Base-by-base conservation (phyloP, 768 basidiomycete species). In the Termitomyces sp. region DNA sequence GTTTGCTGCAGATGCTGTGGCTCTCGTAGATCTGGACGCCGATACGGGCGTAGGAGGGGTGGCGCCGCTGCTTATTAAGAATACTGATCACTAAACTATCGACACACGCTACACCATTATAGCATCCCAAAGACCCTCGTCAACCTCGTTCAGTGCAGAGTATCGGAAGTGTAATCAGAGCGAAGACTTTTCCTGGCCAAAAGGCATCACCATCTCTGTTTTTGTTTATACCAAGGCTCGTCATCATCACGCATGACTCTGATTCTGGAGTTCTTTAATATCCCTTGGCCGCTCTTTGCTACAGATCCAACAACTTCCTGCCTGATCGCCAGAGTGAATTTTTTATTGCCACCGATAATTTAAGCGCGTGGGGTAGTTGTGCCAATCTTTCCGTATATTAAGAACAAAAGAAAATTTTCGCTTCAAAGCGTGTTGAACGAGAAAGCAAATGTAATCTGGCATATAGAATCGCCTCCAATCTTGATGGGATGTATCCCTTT, bases 221-320 rank as follows among this genome's bases (percentile, higher is more conserved):
- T 46, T 69, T n/a, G n/a, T 25, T 72, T 66, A 57, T 79, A 82
- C 80, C 80, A 84, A 30, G 69, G 71, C 44, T 66, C 70, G 63
- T 84, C 81, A 63, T 84, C 82, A 37, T 81, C 79, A 12, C 84
- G 59, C 42, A 84, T 49, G n/a, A 84, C 75, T 54, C 67, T 70
- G 21, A 79, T 77, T 40, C 72, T 63, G n/a, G 71, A 72, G 4
- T 72, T 53, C n/a, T n/a, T n/a, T n/a, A n/a, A n/a, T n/a, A n/a
- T n/a, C n/a, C n/a, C n/a, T n/a, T n/a, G n/a, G 0, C 79, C 78
- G 11, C 82, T 83, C 45, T 74, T 78, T 10, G 51, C 63, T 19
- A 84, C 70, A 6, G 80, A 79, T 54, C 81, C 76, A 10, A 65
- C 66, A 12, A 78, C 78, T 52, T 71, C 72, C 59, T 79, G 76